phyloP scores from a whole-genome alignment of 306 rosid species.

The Trifolium dubium region DNA sequence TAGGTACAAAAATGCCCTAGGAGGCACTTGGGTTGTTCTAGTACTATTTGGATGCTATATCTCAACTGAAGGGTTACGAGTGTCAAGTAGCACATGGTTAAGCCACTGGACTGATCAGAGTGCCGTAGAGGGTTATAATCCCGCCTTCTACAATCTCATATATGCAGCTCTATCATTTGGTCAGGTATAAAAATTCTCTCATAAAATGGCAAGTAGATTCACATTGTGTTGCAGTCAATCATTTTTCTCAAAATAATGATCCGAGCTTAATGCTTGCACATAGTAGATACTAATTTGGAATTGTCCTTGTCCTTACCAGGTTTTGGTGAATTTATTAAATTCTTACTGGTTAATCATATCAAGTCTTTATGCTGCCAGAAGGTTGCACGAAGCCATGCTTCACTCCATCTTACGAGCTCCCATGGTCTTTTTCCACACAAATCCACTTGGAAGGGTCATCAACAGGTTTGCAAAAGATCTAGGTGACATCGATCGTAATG shows the following conservation, averaged over 20 bases:
- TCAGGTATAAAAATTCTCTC: conserved; percentile 63
- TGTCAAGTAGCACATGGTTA: conserved; percentile 86
- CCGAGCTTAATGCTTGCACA: conserved; percentile 23
- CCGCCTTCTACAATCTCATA: conserved; percentile 75
- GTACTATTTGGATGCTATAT: conserved; percentile 72
- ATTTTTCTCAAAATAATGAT: conserved; percentile 1
- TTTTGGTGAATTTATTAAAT: conserved; percentile 71
- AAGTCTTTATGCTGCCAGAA: conserved; percentile 86
- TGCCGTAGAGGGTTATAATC: conserved; percentile 58
- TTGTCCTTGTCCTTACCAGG: conserved; percentile 46
- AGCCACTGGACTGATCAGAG: conserved; percentile 86
- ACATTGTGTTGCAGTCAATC: conserved; percentile 16
- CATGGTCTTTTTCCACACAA: conserved; percentile 89
- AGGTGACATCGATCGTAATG: conserved; percentile 90
- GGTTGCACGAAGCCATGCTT: conserved; percentile 91
- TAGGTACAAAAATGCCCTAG: conserved; percentile 88
- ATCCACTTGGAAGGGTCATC: conserved; percentile 90
- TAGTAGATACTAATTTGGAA: conserved; percentile 29
- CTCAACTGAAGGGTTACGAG: conserved; percentile 69
- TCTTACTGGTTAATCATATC: conserved; percentile 81
- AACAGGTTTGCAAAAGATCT: conserved; percentile 95
- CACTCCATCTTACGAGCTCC: conserved; percentile 85
- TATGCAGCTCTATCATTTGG: conserved; percentile 72
- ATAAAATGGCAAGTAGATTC: conserved; percentile 26
- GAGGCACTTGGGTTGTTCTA: conserved; percentile 82